phyloP scores from a whole-genome alignment of 345 rosid species.

The Capsella bursapastoris region DNA sequence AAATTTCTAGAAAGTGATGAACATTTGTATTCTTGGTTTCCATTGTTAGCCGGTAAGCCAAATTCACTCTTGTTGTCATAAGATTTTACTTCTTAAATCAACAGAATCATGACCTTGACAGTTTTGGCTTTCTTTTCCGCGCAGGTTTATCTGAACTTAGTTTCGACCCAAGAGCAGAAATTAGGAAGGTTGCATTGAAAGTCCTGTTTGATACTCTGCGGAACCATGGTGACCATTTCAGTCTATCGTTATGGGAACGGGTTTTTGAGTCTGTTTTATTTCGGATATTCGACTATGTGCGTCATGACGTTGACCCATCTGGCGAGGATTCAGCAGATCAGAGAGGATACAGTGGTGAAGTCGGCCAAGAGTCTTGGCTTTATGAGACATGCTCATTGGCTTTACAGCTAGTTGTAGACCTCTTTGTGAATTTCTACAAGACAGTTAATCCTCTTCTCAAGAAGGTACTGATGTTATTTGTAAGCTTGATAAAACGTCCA shows the following conservation, averaged over 20 bases:
- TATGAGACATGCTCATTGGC: conserved; percentile 96
- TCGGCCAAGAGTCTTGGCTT: conserved; percentile 90
- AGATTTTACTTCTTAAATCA: conserved; percentile 20
- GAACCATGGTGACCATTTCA: conserved; percentile 88
- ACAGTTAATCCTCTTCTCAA: conserved; percentile 86
- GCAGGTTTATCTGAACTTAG: conserved; percentile 95
- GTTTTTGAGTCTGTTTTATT: conserved; percentile 87
- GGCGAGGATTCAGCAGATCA: conserved; percentile 65
- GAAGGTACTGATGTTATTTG: conserved; percentile 76
- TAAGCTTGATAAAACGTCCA: conserved; percentile 88
- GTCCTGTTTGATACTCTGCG: conserved; percentile 87
- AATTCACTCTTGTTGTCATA: conserved; percentile 5
- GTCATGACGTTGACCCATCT: conserved; percentile 80
- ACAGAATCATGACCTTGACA: conserved; percentile 4
- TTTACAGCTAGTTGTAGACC: conserved; percentile 90
- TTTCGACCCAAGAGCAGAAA: conserved; percentile 91
- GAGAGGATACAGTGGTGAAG: conserved; percentile 59
- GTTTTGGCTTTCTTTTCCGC: conserved; percentile 12
- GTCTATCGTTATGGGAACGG: conserved; percentile 81
- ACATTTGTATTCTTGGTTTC: conserved; percentile 92
- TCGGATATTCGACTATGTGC: conserved; percentile 90
- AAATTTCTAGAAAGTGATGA: conserved; percentile 68
- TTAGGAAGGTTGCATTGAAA: conserved; percentile 87
- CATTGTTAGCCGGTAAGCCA: conserved; percentile 80
- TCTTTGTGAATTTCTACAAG: conserved; percentile 81